Percentiles rank a stretch among this genome's conserved stretches.
Evolutionary conservation across 2,329 filamentous ascomycete species (phyloP).

Genomic region (Fusarium liriodendri): DNA sequence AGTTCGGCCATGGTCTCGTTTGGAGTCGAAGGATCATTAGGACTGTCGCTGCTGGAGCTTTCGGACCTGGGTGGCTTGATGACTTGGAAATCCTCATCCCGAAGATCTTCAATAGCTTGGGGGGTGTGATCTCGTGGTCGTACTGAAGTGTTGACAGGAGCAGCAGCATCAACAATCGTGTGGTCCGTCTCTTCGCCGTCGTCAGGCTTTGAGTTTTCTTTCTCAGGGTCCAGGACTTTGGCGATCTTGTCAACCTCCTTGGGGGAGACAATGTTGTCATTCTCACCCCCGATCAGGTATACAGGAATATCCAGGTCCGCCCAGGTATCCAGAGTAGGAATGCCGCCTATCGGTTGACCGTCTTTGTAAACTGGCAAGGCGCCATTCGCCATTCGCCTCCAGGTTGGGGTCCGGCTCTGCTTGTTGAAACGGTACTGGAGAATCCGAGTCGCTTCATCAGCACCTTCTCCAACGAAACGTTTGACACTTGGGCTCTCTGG

Average conservation of each 20-base stretch:
- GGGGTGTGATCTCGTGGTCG: constrained; percentile 47
- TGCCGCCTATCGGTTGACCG: constrained; percentile 67
- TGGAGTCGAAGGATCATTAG: constrained; percentile 60
- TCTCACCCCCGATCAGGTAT: constrained; percentile 81
- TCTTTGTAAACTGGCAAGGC: constrained; percentile 70
- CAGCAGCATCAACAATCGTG: constrained; percentile 58
- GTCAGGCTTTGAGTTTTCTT: constrained; percentile 19
- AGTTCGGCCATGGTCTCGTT: constrained; percentile 55
- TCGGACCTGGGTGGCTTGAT: constrained; percentile 34
- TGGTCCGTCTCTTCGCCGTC: constrained; percentile 44
- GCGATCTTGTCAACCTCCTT: constrained; percentile 76
- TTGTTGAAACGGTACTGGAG: constrained; percentile 82
- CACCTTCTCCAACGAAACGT: constrained; percentile 77
- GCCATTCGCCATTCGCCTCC: constrained; percentile 83
- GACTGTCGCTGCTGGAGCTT: constrained; percentile 49
- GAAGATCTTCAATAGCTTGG: constrained; percentile 49
- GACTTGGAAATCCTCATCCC: constrained; percentile 43
- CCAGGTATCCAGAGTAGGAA: constrained; percentile 80
- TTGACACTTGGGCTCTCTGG: constrained; percentile 80
- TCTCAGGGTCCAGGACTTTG: constrained; percentile 48
- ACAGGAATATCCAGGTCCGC: constrained; percentile 77
- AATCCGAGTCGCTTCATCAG: constrained; percentile 72
- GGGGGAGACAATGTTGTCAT: constrained; percentile 81
- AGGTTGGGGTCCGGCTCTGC: constrained; percentile 85
- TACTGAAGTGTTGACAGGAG: constrained; percentile 56